Percentiles rank a stretch among this genome's conserved stretches.
Conservation (phyloP, 2,329 filamentous ascomycete species). For the Sclerotinia sclerotiorum region DNA sequence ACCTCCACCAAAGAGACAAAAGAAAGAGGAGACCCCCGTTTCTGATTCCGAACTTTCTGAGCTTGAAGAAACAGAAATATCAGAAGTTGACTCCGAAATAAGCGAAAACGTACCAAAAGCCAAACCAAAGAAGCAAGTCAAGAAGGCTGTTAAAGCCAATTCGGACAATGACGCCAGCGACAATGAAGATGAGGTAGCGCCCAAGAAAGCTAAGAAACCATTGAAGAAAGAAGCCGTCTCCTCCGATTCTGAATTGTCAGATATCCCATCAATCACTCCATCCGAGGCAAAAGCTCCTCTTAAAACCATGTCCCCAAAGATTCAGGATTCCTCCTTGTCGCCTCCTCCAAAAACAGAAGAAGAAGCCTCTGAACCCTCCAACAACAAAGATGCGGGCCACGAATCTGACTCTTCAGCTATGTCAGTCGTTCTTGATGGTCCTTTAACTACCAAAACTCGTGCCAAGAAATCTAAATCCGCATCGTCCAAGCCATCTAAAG, state of each 20-base stretch:
- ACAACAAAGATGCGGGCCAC: conserved; percentile 37
- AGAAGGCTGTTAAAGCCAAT: neutral
- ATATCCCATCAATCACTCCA: conserved; percentile 15
- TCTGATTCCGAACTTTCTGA: conserved; percentile 20
- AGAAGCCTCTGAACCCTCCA: conserved; percentile 23
- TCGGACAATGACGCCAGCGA: neutral
- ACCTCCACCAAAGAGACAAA: conserved; percentile 38
- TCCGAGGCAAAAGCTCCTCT: neutral
- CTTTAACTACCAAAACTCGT: conserved; percentile 18
- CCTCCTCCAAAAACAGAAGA: conserved; percentile 25
- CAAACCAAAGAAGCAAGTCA: conserved; percentile 14
- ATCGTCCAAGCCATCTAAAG: conserved; percentile 38
- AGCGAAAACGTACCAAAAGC: conserved; percentile 26
- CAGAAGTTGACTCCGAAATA: conserved; percentile 27
- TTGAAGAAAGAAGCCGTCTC: neutral
- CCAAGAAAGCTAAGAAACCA: neutral
- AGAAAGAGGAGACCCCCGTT: conserved; percentile 35
- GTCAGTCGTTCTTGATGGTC: conserved; percentile 72
- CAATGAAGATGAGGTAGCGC: conserved; percentile 16
- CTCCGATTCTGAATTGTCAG: conserved; percentile 5
- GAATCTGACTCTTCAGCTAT: conserved; percentile 59
- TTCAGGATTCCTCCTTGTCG: conserved; percentile 19
- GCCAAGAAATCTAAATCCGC: conserved; percentile 49
- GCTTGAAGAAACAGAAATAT: conserved; percentile 12
- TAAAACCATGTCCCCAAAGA: conserved; percentile 27